Evolutionary conservation across 2,329 filamentous ascomycete species (phyloP), one percentile per base, ranked within the genome.

Genomic region (Calonectria ilicicola): DNA sequence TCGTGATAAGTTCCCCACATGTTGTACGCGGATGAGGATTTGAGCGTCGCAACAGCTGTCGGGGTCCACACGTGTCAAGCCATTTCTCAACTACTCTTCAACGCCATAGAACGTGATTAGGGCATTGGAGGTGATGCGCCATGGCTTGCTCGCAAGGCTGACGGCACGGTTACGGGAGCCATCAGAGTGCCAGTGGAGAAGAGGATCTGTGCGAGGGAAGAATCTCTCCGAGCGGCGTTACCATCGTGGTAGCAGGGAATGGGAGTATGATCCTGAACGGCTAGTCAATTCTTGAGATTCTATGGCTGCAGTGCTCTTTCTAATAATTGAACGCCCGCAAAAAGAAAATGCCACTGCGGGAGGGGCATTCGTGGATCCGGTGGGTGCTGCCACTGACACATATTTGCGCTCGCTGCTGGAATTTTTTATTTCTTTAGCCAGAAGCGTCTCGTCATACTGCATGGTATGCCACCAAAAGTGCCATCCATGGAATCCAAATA

Each of bases 1-100:
- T 60, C 53, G 53, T 60, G 53, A 60, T 60, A 60, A 40, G 29
- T 26, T 60, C 32, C n/a, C 53, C 53, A 60, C 32, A 60, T 19
- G 40, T 40, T 60, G 53, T 60, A 60, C 35, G 53, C 53, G 53
- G 53, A 60, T 17, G 53, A 23, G 21, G 32, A 23, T 15, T 32
- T 38, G 14, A 17, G 10, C 12, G 21, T 26, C n/a, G 6, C 23
- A 29, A 35, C n/a, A 40, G 17, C n/a, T 53, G n/a, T 46, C 6
- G 15, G 53, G 29, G 53, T 21, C 53, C 53, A 60, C 53, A 26
- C 32, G 26, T 12, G 32, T 40, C 53, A 26, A 26, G 38, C 17
- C 32, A 32, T 58, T 32, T 58, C 9, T 58, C 10, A 35, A 26
- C 19, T 12, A 60, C 29, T 21, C 53, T 40, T 23, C 53, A 40